Percentiles rank a stretch among this genome's conserved stretches.
Conservation (phyloP, 2,329 filamentous ascomycete species). For the Hypomyces perniciosus region DNA sequence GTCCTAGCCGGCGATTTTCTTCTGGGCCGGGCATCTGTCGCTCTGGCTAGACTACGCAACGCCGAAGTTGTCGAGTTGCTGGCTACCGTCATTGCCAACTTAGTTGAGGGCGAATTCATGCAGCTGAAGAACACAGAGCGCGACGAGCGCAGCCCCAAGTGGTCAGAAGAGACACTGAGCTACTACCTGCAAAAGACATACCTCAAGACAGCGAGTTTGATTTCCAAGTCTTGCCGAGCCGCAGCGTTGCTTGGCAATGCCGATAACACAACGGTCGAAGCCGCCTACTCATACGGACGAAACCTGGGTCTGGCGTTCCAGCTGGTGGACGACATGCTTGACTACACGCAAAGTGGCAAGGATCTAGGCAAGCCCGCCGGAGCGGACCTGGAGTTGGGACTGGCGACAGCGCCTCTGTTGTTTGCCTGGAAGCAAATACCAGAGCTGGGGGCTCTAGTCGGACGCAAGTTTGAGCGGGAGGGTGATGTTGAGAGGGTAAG, state of each 20-base stretch:
- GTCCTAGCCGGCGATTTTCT: conserved; percentile 96
- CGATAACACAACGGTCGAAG: conserved; percentile 74
- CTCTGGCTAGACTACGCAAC: conserved; percentile 81
- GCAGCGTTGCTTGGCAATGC: conserved; percentile 78
- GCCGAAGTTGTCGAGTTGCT: conserved; percentile 92
- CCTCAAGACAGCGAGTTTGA: conserved; percentile 90
- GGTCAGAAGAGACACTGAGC: conserved; percentile 79
- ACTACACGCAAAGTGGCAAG: conserved; percentile 80
- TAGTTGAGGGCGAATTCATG: conserved; percentile 99
- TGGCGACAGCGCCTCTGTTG: conserved; percentile 87
- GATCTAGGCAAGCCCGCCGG: conserved; percentile 93
- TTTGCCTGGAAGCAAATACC: conserved; percentile 92
- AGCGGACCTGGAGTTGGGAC: conserved; percentile 84
- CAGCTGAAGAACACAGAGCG: conserved; percentile 92
- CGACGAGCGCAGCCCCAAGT: conserved; percentile 77
- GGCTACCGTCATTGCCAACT: conserved; percentile 92
- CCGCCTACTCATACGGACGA: conserved; percentile 86
- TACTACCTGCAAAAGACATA: conserved; percentile 99
- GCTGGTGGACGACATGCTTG: conserved; percentile 94
- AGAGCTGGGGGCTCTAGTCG: conserved; percentile 81
- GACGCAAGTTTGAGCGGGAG: conserved; percentile 76
- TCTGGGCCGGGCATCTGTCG: conserved; percentile 86
- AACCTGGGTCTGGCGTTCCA: conserved; percentile 95
- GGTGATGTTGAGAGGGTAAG: conserved; percentile 82
- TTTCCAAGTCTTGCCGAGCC: conserved; percentile 91